Base-by-base conservation (phyloP, 345 rosid genomes). In the Populus tremula region DNA sequence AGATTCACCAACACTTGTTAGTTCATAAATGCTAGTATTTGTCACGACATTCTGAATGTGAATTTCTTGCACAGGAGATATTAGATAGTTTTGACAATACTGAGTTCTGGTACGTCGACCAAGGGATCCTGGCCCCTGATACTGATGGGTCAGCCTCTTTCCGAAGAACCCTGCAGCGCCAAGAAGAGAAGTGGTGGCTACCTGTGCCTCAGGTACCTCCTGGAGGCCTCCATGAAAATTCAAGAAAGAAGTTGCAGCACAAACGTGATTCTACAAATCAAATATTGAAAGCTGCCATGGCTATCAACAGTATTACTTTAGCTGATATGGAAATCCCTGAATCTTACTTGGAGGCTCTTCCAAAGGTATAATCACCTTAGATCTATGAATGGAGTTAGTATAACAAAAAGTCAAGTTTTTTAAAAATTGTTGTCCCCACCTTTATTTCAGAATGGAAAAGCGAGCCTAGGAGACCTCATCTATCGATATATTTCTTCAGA, bases 141-240 rank as follows among this genome's bases (percentile, higher is more conserved):
- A 78, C 90, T 25, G 93, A 90, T 70, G 97, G 93, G 14, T 90
- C 98, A 27, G 20, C 92, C 8, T 91, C 99, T 67, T 94, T 90
- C 66, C 87, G 88, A 6, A 88, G 85, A 79, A 82, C 88, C 70
- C 86, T 96, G 80, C 97, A 88, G 81, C 97, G 99, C 54, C 99
- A 92, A 77, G 99, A 94, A 82, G 98, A 94, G 73, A 96, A 96
- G 83, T 96, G 99, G 99, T 96, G 99, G 99, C 90, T 96, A 21
- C 98, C 99, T 0, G 93, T 94, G 78, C 99, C 99, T 76, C 89
- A 92, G 20, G 92, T 96, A 63, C 93, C 94, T 73, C 85, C 89
- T 5, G 88, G 88, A 76, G 99, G 99, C 72, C 97, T 96, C 54
- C 79, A 74, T 61, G 98, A 96, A 63, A 67, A 83, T 76, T 87